Base-by-base conservation (phyloP, 2,329 filamentous ascomycete species). In the Aspergillus sp. region DNA sequence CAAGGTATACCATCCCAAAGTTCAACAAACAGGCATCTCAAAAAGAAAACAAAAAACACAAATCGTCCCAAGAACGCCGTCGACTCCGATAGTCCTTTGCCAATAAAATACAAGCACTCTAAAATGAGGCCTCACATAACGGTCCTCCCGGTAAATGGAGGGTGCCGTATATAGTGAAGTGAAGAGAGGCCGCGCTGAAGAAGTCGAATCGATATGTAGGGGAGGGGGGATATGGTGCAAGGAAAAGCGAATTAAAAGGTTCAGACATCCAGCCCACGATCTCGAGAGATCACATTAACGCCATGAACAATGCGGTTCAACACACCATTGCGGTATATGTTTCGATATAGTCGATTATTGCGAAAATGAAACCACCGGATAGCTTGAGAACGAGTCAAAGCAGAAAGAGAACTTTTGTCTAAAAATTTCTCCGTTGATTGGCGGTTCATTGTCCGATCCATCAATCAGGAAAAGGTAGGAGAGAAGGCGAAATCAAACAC, bases 181-280 rank as follows among this genome's bases (percentile, higher is more conserved):
- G 58, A n/a, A 23, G 31, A 35, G 19, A 46, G 24, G 17, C 19
- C 11, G 48, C 31, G 44, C 27, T 52, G 17, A 21, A n/a, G 56
- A 45, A 39, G 27, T 19, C 15, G 24, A 45, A 50, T 15, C 37
- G 40, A 24, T 40, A 40, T 50, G 49, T 33, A 37, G 24, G 55
- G 27, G 31, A 52, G 21, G 39, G 41, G 6, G 35, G 41, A 40
- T 55, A 27, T 33, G 39, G 19, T 31, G 21, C 27, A 49, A 46
- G 47, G 47, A 53, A 41, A 54, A 52, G 46, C 33, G 40, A 15
- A 43, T 51, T 49, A 40, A 57, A 50, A 58, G 27, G 63, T 64
- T 68, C 69, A 70, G 66, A 69, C 68, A 70, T 67, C 68, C 69
- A 64, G 66, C 68, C 68, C 64, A 56, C 60, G 65, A 65, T 62